Conservation (phyloP, 768 basidiomycete species). For the Suillus ampliporus region DNA sequence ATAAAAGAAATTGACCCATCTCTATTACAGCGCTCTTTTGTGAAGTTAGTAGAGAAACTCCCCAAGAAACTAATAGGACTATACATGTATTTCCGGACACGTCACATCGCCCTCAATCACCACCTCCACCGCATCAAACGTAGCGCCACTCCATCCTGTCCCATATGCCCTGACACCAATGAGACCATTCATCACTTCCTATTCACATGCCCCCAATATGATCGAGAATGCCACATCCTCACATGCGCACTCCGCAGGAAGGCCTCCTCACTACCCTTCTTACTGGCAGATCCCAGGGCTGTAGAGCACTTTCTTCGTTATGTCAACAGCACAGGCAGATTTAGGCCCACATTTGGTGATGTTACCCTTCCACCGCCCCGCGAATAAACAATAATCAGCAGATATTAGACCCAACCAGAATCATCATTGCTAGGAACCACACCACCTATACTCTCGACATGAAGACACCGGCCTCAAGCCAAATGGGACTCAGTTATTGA, state of each 20-base stretch:
- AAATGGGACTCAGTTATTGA: too few relatives aligned
- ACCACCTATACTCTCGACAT: too few relatives aligned
- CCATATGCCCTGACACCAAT: slow-evolving; percentile 21
- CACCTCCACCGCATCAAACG: slow-evolving; percentile 36
- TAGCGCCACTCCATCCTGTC: slow-evolving; percentile 32
- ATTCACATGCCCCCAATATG: slow-evolving; percentile 32
- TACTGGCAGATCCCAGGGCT: background rate
- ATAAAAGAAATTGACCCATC: too few relatives aligned
- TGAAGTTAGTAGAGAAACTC: too few relatives aligned
- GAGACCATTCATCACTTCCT: slow-evolving; percentile 42
- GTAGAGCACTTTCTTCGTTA: background rate
- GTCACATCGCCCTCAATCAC: slow-evolving; percentile 34
- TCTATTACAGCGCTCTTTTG: slow-evolving; percentile 10
- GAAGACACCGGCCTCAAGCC: too few relatives aligned
- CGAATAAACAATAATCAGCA: too few relatives aligned
- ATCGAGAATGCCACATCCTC: background rate
- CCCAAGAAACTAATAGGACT: too few relatives aligned
- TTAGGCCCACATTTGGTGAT: slow-evolving; percentile 1
- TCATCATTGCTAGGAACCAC: too few relatives aligned
- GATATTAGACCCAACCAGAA: too few relatives aligned
- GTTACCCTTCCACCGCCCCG: too few relatives aligned
- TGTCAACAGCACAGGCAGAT: slow-evolving; percentile 11
- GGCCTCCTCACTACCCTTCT: slow-evolving; percentile 5
- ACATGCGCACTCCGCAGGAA: too few relatives aligned
- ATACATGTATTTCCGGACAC: slow-evolving; percentile 19